Conservation (phyloP, 106 monocot genomes). For the Hemerocallis citrina region DNA sequence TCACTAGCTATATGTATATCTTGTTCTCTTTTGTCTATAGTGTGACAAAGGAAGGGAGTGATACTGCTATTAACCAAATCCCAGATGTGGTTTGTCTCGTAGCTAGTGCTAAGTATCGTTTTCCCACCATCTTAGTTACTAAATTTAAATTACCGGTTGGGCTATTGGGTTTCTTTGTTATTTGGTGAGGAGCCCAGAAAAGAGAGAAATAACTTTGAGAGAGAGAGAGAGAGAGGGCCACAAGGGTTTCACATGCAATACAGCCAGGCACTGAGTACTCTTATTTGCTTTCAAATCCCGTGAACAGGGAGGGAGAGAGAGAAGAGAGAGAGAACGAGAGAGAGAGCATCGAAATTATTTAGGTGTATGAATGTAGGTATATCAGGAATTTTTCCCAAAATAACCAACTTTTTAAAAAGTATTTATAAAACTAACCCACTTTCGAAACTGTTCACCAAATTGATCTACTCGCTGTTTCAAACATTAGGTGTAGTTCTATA, state of each 20-base stretch:
- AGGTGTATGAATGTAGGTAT: no score
- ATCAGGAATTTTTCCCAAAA: no score
- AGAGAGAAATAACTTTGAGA: slow-evolving; percentile 5
- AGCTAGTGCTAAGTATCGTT: slow-evolving; percentile 16
- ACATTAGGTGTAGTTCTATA: no score
- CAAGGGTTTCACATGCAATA: slow-evolving; percentile 23
- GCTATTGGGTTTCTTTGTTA: slow-evolving; percentile 21
- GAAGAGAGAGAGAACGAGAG: not conserved
- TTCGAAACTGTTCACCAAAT: no score
- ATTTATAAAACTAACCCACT: no score
- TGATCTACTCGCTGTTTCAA: no score
- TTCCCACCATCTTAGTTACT: slow-evolving; percentile 11
- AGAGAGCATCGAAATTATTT: no score
- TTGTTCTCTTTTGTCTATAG: not conserved
- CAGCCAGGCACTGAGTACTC: slow-evolving; percentile 20
- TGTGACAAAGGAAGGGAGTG: not conserved
- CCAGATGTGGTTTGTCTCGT: slow-evolving; percentile 43
- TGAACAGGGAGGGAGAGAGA: slow-evolving; percentile 3
- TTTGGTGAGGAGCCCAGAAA: not conserved
- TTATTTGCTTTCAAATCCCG: slow-evolving; percentile 18
- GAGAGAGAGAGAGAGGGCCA: slow-evolving; percentile 10
- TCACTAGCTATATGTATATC: not conserved
- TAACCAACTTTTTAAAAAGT: no score
- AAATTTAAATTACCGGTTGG: slow-evolving; percentile 49
- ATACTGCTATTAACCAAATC: slow-evolving; percentile 16